These are phyloP conservation scores for Massarina eburnea DNA, from an alignment of 2,329 filamentous ascomycete genomes.

Conservation along the genomic window DNA sequence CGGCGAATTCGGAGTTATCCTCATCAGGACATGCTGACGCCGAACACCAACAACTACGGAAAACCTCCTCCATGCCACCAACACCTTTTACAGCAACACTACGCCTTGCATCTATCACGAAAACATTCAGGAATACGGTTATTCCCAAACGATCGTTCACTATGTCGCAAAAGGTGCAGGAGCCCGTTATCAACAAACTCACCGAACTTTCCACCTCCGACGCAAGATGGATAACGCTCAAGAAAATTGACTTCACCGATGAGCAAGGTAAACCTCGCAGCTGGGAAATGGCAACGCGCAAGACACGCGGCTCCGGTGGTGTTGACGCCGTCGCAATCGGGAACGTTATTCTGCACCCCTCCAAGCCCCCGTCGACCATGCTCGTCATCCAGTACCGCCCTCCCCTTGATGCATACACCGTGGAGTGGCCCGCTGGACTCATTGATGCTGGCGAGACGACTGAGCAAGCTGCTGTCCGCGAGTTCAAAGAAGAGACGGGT, in stretches of 20 bases:
- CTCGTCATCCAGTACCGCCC: conserved; percentile 58
- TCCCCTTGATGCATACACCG: conserved; percentile 57
- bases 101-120: no score
- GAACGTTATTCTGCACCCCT: conserved; percentile 57
- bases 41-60: no score
- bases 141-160: neutral
- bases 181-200: conserved; percentile 12
- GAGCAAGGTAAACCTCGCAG: conserved; percentile 58
- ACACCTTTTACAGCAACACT: no score
- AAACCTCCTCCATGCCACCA: no score
- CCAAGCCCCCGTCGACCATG: conserved; percentile 31
- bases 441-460: conserved; percentile 58
- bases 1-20: no score
- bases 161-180: neutral
- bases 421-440: conserved; percentile 56
- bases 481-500: conserved; percentile 64
- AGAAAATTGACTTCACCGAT: conserved; percentile 59
- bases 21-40: no score
- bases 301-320: conserved; percentile 59
- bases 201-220: conserved; percentile 22
- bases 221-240: conserved; percentile 31
- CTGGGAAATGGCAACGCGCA: conserved; percentile 72
- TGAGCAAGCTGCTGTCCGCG: conserved; percentile 58
- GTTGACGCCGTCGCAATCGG: conserved; percentile 68
- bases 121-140: no score